phyloP scores from a whole-genome alignment of 1,284 basidiomycete genomes.

The Somion occarium region DNA sequence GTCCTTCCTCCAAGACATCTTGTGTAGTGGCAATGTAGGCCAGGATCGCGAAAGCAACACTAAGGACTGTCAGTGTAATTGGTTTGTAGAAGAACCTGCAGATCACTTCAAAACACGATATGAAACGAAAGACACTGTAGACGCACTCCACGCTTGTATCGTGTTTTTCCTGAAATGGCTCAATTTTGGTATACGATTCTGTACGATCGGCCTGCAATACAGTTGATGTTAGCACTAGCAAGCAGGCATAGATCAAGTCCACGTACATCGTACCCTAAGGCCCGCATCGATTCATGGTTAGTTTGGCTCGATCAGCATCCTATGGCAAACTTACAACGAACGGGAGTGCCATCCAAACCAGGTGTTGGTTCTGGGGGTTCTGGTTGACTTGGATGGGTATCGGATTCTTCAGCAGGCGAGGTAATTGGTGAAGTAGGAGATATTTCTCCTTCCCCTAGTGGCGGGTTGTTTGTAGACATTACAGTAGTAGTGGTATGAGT shows the following conservation, averaged over 20 bases:
- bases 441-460: constrained; percentile 6
- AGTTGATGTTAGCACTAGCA: background rate
- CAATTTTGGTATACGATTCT: constrained; percentile 74
- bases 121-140: background rate
- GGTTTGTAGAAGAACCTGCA: constrained; percentile 80
- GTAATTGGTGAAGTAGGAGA: constrained; percentile 15
- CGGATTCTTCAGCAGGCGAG: constrained; percentile 24
- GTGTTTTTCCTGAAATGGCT: constrained; percentile 74
- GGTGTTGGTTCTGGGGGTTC: constrained; percentile 21
- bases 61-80: constrained; percentile 67
- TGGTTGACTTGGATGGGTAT: constrained; percentile 12
- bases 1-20: constrained; percentile 73
- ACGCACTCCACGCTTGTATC: constrained; percentile 79
- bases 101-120: background rate
- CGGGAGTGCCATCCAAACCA: constrained; percentile 24
- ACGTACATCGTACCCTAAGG: constrained; percentile 29
- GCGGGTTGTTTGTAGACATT: background rate
- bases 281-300: background rate
- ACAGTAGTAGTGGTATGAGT: background rate
- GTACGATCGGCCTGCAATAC: constrained; percentile 64
- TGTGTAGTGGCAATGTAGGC: constrained; percentile 77
- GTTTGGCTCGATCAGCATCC: background rate
- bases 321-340: constrained; percentile 23
- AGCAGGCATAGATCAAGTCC: background rate
- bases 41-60: constrained; percentile 56